Conservation (phyloP, 371 early-diverging fungal species). For the Saksenaea vasiformis region DNA sequence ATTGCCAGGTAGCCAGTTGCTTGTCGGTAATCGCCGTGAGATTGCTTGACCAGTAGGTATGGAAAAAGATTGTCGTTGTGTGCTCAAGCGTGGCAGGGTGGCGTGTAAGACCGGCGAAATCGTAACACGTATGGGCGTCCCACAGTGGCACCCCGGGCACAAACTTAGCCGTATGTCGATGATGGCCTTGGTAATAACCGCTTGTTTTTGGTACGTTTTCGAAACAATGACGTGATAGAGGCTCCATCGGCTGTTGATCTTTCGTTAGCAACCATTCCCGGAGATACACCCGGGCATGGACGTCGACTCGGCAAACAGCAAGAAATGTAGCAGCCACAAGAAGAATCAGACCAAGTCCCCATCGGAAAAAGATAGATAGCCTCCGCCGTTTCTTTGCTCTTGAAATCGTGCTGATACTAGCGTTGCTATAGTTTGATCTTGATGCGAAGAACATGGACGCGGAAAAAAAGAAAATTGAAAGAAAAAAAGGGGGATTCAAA, state of each 20-base stretch:
- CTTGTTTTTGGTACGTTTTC: background rate
- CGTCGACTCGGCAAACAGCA: slow-evolving; percentile 37
- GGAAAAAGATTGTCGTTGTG: slow-evolving; percentile 24
- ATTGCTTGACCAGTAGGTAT: slow-evolving; percentile 23
- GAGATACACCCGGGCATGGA: slow-evolving; percentile 47
- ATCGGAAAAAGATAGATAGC: too few species aligned
- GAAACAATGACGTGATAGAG: slow-evolving; percentile 15
- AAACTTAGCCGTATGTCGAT: slow-evolving; percentile 27
- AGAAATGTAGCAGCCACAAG: slow-evolving; percentile 22
- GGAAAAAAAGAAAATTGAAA: too few species aligned
- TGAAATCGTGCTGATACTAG: too few species aligned
- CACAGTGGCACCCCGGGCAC: slow-evolving; percentile 46
- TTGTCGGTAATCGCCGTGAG: slow-evolving; percentile 26
- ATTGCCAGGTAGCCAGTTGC: slow-evolving; percentile 39
- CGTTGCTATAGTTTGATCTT: too few species aligned
- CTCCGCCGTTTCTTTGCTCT: too few species aligned
- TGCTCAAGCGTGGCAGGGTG: slow-evolving; percentile 8
- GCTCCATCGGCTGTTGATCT: slow-evolving; percentile 27
- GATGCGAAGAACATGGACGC: too few species aligned
- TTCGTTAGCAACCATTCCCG: slow-evolving; percentile 43
- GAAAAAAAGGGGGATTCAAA: too few species aligned
- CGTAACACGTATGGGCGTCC: slow-evolving; percentile 53
- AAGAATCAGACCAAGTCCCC: too few species aligned
- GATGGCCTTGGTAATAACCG: slow-evolving; percentile 27
- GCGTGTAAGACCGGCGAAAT: slow-evolving; percentile 36